phyloP scores from a whole-genome alignment of 306 rosid genomes.

The cucumber (Cucumis sativus) region Cucumber_9930_V3 NC_026660.2:29770501-29771000 shows the following conservation, averaged over 20 bases:
- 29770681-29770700: neutral
- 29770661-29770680: neutral
- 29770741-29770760: neutral
- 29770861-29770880: neutral
- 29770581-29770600: slow-evolving; percentile 3
- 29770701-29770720: neutral
- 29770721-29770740: neutral
- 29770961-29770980: neutral
- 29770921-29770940: neutral
- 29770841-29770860: neutral
- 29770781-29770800: neutral
- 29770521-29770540: slow-evolving; percentile 73
- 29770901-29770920: neutral
- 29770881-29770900: neutral
- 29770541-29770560: slow-evolving; percentile 48
- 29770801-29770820: slow-evolving; percentile 2
- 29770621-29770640: neutral
- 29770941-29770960: neutral
- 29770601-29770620: neutral
- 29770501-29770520: slow-evolving; percentile 73
- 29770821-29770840: neutral
- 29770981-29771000: neutral
- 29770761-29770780: neutral
- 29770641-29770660: neutral
- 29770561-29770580: slow-evolving; percentile 27